These are phyloP conservation scores for Pulveroboletus frians DNA, from an alignment of 768 basidiomycete genomes.

Conservation along the genomic window DNA sequence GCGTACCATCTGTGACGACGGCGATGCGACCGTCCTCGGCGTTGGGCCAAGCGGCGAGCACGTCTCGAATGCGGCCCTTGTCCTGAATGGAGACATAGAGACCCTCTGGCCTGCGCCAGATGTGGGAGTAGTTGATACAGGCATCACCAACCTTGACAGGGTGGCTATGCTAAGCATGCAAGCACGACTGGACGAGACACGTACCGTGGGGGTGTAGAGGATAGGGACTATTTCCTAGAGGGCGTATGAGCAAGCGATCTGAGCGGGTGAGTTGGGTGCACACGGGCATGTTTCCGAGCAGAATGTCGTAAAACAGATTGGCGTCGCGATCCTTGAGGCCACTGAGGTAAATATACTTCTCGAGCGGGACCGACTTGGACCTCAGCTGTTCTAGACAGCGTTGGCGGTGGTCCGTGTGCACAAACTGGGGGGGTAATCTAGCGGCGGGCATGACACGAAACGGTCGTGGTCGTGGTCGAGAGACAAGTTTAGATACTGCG, in stretches of 20 bases:
- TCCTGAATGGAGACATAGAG: slow-evolving; percentile 60
- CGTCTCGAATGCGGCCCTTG: slow-evolving; percentile 55
- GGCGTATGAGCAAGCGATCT: not conserved
- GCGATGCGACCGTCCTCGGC: slow-evolving; percentile 50
- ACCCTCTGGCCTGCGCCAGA: slow-evolving; percentile 61
- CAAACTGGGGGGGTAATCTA: slow-evolving; percentile 45
- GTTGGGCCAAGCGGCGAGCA: slow-evolving; percentile 50
- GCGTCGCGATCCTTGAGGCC: slow-evolving; percentile 59
- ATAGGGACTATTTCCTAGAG: slow-evolving; percentile 55
- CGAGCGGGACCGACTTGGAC: slow-evolving; percentile 50
- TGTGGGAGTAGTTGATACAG: slow-evolving; percentile 65
- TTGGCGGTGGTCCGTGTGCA: slow-evolving; percentile 47
- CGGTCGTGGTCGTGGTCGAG: not conserved
- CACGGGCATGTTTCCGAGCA: slow-evolving; percentile 57
- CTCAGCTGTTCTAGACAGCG: slow-evolving; percentile 55
- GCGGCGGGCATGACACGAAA: slow-evolving; percentile 27
- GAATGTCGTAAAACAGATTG: slow-evolving; percentile 60
- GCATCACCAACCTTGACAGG: slow-evolving; percentile 54
- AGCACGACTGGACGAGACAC: not conserved
- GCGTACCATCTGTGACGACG: slow-evolving; percentile 69
- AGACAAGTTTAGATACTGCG: not conserved
- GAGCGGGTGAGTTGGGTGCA: slow-evolving; percentile 9
- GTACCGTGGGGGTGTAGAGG: slow-evolving; percentile 70
- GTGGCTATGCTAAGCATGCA: slow-evolving; percentile 19
- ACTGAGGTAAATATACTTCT: slow-evolving; percentile 69